Evolutionary conservation across 1,284 basidiomycete genomes (phyloP), one percentile per base, ranked within the genome.

Genomic region (Apiotrichum porosum): DNA sequence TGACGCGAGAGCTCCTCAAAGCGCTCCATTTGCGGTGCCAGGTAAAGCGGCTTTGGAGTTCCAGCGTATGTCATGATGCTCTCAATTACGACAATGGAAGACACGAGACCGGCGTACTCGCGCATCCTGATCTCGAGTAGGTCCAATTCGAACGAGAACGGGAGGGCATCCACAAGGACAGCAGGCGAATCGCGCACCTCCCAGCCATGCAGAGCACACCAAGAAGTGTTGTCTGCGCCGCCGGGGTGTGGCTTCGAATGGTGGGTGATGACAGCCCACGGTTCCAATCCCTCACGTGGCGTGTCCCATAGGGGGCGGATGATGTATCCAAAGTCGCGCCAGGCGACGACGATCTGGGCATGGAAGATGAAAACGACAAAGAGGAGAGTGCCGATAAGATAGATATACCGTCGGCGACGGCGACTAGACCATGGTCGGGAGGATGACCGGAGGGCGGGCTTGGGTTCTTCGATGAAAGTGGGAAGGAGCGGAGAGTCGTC

Each of bases 61-160:
- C 82, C 83, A 2, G 82, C 81, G 62, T 83, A 83, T 5, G 81
- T 83, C 30, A 75, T 58, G 61, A 81, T 81, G 44, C 79, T 79
- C 49, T 86, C 84, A 48, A 85, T 71, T 56, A 87, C 78, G 62
- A 85, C 77, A 66, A 85, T 84, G 15, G 75, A 72, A 63, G 81
- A 79, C 15, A 86, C 83, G 42, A 81, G 75, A 4, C 75, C 65
- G 49, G 79, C 77, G 49, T 84, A 77, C 68, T 86, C 84, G 66
- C 81, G 74, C 68, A 85, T 70, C 6, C 84, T 76, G 46, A 85
- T 79, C 64, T 86, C 83, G 42, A 86, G 69, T 47, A 86, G 69
- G 63, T 86, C 84, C 24, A 86, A 69, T 66, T 86, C 84, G 50
- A 78, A 81, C 66, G 78, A 80, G 69, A 81, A 75, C 32, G 83